Evolutionary conservation across 2,329 filamentous ascomycete genomes (phyloP).

Genomic region (Daldinia sp.): DNA sequence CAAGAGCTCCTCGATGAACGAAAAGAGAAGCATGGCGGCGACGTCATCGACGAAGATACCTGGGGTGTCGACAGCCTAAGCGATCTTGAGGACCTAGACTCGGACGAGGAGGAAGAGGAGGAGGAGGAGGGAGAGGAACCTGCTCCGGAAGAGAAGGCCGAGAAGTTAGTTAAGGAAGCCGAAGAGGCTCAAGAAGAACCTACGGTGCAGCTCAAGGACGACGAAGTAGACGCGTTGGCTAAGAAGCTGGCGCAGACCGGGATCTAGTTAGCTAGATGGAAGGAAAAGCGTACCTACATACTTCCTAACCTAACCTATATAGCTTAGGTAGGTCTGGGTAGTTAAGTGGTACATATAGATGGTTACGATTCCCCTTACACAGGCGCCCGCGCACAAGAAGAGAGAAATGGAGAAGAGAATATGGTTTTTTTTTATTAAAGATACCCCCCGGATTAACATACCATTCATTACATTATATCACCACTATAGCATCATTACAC

Average conservation of each 20-base stretch:
- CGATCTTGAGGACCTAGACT: conserved; percentile 80
- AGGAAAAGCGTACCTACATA: background rate
- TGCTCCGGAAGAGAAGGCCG: conserved; percentile 67
- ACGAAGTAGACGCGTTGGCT: conserved; percentile 83
- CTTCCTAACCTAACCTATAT: no score
- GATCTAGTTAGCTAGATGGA: conserved; percentile 51
- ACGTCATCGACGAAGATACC: conserved; percentile 75
- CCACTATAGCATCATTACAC: no score
- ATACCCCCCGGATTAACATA: conserved; percentile 24
- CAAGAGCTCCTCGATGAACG: conserved; percentile 77
- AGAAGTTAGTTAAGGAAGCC: conserved; percentile 74
- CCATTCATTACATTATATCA: background rate
- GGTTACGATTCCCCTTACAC: background rate
- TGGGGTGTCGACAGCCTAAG: conserved; percentile 88
- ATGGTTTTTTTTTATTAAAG: conserved; percentile 26
- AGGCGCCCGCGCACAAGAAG: background rate
- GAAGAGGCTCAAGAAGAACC: conserved; percentile 78
- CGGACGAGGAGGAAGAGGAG: conserved; percentile 73
- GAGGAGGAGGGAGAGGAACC: conserved; percentile 70
- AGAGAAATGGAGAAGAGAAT: conserved; percentile 1
- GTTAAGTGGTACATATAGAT: conserved; percentile 5
- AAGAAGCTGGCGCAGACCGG: conserved; percentile 76
- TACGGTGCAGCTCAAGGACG: conserved; percentile 73
- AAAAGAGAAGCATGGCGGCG: conserved; percentile 76
- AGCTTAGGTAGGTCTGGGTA: no score